Base-by-base conservation (phyloP, 2,329 filamentous ascomycete species). In the Tympanopsis confertula region DNA sequence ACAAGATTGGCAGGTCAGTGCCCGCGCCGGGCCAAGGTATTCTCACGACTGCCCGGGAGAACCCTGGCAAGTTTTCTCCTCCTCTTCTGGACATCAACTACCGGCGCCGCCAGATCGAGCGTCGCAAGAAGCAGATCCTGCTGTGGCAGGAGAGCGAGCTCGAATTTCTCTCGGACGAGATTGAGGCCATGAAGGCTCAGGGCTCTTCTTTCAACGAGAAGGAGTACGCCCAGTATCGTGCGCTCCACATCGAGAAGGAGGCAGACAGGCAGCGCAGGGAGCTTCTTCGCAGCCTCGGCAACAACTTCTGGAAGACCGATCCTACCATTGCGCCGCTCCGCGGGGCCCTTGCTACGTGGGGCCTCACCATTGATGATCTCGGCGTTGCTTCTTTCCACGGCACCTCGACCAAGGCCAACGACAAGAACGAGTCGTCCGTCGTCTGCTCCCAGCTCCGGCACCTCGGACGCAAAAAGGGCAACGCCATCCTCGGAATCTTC, bases 391-490 rank as follows among this genome's bases (percentile, higher is more conserved):
- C 91, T 13, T 96, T 96, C 85, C 91, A 98, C 68, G 91, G 91
- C 53, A 98, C 91, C 29, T 96, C 91, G 1, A 98, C 91, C 47
- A 88, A 94, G 56, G 91, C 91, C 49, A 98, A 98, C 61, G 91
- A 98, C 70, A 96, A 96, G 80, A 98, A 98, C 63, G 91, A 98
- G 62, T 96, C 91, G 14, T 88, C 88, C 38, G 91, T 95, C 54
- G 82, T 98, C 51, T 95, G 89, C 70, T 79, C 95, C 59, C 93
- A 98, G 65, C 78, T 98, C 62, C 79, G 81, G 50, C 91, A 98
- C 57, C 80, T 98, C 38, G 91, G 91, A 47, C 85, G 91, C 51
- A 82, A 81, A 63, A 94, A 95, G 78, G 91, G 93, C 53, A 98
- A 98, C 54, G 88, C 91, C 20, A 70, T 98, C 13, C 65, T 96